Evolutionary conservation across 345 rosid genomes (phyloP), one percentile per base, ranked within the genome.

Genomic region (Gossypium longicalyx): DNA sequence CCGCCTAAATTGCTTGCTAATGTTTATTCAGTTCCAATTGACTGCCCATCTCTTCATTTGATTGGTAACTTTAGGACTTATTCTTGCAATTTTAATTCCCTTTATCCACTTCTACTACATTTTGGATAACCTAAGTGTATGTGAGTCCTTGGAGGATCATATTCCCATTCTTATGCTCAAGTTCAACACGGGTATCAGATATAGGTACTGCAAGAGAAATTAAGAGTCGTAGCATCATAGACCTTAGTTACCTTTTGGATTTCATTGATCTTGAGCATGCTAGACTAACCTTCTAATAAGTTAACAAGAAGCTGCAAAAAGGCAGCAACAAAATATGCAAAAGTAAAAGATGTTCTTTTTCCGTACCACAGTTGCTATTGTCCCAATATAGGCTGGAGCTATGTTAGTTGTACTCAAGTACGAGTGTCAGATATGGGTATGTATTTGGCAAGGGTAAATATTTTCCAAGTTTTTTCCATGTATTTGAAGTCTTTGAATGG

Each of bases 31-130:
- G 12, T 7, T 66, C 77, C 63, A 63, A 4, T 52, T 3, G 41
- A 53, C 51, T 64, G 51, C 23, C 63, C 63, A 34, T 64, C 71
- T 53, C 63, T 74, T 57, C 77, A 74, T 58, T 43, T 74, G 49
- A 63, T 74, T 34, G 77, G 77, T 65, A 49, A 38, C 34, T 48
- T 48, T 25, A 22, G 45, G 63, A 44, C 47, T 23, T 47, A 3
- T 58, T 54, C 1, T 22, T 49, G 72, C 44, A 8, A 25, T 48
- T 47, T 45, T 67, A 44, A 20, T 25, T 25, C 7, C 27, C 22
- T 49, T 68, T 8, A 48, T 67, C 19, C 8, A 67, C 41, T 23
- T 22, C 13, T 8, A 15, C 2, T 68, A 49, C 41, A 48, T 48
- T 15, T 48, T 48, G 72, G 43, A 43, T 47, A 20, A 2, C 57